A percentile compares a stretch with the other conserved stretches of the same genome.
phyloP scores from a whole-genome alignment of 2,329 filamentous ascomycete species.

The Pestalotiopsis sp. region DNA sequence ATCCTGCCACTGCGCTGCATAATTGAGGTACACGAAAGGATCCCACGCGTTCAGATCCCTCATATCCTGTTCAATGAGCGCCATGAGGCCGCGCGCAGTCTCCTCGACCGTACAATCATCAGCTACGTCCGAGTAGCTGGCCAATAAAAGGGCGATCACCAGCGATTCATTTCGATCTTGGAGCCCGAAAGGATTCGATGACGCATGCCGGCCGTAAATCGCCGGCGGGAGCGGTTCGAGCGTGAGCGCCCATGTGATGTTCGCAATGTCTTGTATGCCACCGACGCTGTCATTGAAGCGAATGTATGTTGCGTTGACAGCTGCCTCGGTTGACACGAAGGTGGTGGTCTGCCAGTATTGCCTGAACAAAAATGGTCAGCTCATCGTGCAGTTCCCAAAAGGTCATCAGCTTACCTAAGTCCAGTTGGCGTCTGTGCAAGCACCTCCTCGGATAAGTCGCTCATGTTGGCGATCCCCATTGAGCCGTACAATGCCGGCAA shows the following conservation, averaged over 20 bases:
- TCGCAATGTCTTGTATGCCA: neutral
- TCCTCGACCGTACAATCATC: conserved; percentile 15
- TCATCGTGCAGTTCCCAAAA: neutral
- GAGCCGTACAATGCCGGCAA: conserved; percentile 2
- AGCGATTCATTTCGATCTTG: conserved; percentile 8
- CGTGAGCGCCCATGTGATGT: conserved; percentile 15
- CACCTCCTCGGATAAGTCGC: too few relatives aligned
- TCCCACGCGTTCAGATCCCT: conserved; percentile 17
- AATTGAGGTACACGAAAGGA: conserved; percentile 22
- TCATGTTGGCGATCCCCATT: conserved; percentile 10
- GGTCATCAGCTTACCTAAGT: conserved; percentile 1
- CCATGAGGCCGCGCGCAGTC: conserved; percentile 11
- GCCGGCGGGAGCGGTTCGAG: conserved; percentile 21
- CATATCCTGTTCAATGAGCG: conserved; percentile 13
- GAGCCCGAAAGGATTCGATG: conserved; percentile 15
- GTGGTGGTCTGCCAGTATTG: conserved; percentile 8
- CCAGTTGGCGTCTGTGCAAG: neutral
- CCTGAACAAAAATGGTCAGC: neutral
- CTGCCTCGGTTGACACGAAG: neutral
- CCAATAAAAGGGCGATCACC: conserved; percentile 11
- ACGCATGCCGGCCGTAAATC: conserved; percentile 15
- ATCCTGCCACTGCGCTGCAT: conserved; percentile 22
- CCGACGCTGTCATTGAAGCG: conserved; percentile 14
- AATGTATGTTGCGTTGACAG: conserved; percentile 12
- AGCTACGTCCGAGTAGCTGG: conserved; percentile 2